A percentile compares a stretch with the other conserved stretches of the same genome.
phyloP scores from a whole-genome alignment of 2,329 filamentous ascomycete genomes.

The Colletotrichum simmondsii region DNA sequence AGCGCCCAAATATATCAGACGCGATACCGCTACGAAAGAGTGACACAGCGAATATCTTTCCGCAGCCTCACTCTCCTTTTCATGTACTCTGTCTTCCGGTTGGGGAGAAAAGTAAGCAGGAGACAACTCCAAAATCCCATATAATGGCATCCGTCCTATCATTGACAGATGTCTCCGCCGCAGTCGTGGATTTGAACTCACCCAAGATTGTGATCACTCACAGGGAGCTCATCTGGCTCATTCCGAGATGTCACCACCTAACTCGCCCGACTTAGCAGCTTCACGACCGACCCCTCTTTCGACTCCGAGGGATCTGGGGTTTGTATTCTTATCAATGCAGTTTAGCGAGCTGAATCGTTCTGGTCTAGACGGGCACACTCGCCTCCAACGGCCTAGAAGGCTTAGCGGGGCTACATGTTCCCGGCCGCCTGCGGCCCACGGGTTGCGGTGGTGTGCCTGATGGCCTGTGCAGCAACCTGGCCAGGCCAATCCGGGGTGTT shows the following conservation, averaged over 20 bases:
- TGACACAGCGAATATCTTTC: background rate
- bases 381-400: background rate
- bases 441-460: background rate
- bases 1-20: too few relatives aligned
- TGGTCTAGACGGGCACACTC: background rate
- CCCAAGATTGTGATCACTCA: conserved; percentile 13
- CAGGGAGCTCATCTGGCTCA: background rate
- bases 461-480: conserved; percentile 23
- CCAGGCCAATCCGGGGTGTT: background rate
- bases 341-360: background rate
- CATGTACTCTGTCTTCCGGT: background rate
- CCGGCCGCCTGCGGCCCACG: conserved; percentile 3
- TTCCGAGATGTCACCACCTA: background rate
- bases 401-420: conserved; percentile 1
- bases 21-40: background rate
- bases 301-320: background rate
- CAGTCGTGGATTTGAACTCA: background rate
- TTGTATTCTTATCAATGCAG: background rate
- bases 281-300: background rate
- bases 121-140: background rate
- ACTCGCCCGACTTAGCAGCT: background rate
- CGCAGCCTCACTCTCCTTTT: background rate
- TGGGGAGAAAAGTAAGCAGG: background rate
- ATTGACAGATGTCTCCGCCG: background rate
- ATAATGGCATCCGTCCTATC: background rate